Evolutionary conservation across 257 asterid species (phyloP), one percentile per base, ranked within the genome.

Genomic region (Solanum okadae): DNA sequence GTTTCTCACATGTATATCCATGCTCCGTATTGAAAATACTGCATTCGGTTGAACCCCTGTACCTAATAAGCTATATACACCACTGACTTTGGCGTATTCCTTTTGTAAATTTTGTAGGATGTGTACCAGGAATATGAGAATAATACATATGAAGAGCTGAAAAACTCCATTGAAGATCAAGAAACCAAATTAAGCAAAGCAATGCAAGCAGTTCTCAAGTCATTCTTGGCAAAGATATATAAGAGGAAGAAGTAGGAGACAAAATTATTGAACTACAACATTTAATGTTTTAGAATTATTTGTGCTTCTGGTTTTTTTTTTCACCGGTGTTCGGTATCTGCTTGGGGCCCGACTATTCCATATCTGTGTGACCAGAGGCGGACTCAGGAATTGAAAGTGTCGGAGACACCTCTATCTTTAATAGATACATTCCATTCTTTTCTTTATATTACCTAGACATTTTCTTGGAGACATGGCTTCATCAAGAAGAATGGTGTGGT

Each of bases 191-290:
- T 56, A 56, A 88, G 88, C 27, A 67, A 67, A 81, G 90, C 93
- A 15, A 92, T 89, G 22, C 93, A 92, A 90, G 90, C 92, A 72
- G 94, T 92, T 38, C 38, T 92, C 59, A 88, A 87, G 71, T 92
- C 92, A 20, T 90, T 92, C 83, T 88, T 90, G 84, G 89, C 86
- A 31, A 92, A 92, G 91, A 92, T 92, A 77, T 92, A 90, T 68
- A 86, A 90, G 93, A 92, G 94, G 90, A 86, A 88, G 27, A 92
- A 92, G 89, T 92, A 88, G 72, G 27, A 68, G 29, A 79, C 31
- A 33, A 14, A 79, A 46, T 78, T 78, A 78, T 1, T 78, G n/a
- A 42, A 23, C 9, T 77, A 40, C 13, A n/a, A 29, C 52, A 49
- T 27, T 44, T 79, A 8, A 79, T 8, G 40, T 44, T 79, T 56